phyloP scores from a whole-genome alignment of 2,329 filamentous ascomycete genomes.

The Coniochaeta prunicola region DNA sequence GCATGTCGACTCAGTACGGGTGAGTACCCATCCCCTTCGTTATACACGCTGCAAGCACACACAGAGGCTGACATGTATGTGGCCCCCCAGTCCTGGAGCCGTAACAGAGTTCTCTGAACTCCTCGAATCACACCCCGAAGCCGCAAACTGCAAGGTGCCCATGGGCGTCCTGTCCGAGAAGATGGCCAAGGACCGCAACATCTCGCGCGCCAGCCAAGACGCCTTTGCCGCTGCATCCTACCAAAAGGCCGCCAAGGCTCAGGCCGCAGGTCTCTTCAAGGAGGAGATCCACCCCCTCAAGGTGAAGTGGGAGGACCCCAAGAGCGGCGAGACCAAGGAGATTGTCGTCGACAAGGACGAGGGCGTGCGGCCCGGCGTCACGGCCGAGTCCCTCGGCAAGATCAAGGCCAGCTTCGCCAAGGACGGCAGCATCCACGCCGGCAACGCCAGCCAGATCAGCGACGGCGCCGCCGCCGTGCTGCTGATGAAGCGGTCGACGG shows the following conservation, averaged over 20 bases:
- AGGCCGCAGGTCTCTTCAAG: constrained; percentile 83
- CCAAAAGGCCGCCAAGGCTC: constrained; percentile 80
- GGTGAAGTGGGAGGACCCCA: constrained; percentile 84
- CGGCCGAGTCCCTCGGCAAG: constrained; percentile 80
- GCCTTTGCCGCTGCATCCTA: constrained; percentile 91
- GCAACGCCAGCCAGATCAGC: constrained; percentile 92
- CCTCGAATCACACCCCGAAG: constrained; percentile 71
- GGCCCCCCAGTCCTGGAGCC: constrained; percentile 57
- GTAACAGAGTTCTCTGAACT: constrained; percentile 90
- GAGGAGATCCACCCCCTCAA: constrained; percentile 84
- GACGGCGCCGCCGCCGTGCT: constrained; percentile 93
- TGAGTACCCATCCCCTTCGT: constrained; percentile 29
- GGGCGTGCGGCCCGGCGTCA: constrained; percentile 78
- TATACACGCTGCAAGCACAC: background rate
- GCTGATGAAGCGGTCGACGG: constrained; percentile 89
- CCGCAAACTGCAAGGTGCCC: constrained; percentile 93
- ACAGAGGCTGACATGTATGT: background rate
- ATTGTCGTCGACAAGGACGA: constrained; percentile 83
- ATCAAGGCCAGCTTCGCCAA: constrained; percentile 86
- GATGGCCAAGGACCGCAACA: constrained; percentile 81
- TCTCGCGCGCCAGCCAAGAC: constrained; percentile 71
- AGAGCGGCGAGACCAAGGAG: constrained; percentile 77
- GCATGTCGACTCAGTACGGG: constrained; percentile 92
- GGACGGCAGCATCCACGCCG: constrained; percentile 89
- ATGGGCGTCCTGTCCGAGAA: constrained; percentile 93